phyloP scores from a whole-genome alignment of 2,329 filamentous ascomycete genomes.

The Fusarium sp. region DNA sequence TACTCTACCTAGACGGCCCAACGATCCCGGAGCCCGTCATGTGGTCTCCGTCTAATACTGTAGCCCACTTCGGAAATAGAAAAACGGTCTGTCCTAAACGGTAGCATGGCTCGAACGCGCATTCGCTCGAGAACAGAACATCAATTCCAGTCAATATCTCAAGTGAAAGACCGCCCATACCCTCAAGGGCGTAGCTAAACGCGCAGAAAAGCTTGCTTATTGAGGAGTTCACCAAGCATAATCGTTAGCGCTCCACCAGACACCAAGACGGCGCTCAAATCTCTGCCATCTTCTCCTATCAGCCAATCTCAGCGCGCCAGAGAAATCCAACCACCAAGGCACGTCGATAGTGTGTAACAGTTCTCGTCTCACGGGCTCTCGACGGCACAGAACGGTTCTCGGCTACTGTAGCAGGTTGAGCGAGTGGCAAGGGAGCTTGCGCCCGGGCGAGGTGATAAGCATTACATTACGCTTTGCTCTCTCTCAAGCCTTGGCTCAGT shows the following conservation, averaged over 20 bases:
- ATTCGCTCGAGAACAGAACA: slow-evolving; percentile 32
- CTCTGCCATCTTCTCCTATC: slow-evolving; percentile 29
- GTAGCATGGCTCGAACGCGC: slow-evolving; percentile 29
- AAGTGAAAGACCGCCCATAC: slow-evolving; percentile 14
- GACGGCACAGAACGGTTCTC: background rate
- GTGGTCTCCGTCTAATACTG: slow-evolving; percentile 24
- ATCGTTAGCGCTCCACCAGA: background rate
- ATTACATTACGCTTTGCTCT: slow-evolving; percentile 2
- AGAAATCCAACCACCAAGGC: slow-evolving; percentile 13
- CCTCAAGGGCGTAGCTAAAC: slow-evolving; percentile 8
- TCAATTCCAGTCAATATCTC: slow-evolving; percentile 34
- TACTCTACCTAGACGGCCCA: no score
- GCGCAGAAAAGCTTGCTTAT: background rate
- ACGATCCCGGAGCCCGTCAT: background rate
- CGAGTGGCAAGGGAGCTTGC: slow-evolving; percentile 7
- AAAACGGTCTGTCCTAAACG: slow-evolving; percentile 21
- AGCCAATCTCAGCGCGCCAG: slow-evolving; percentile 33
- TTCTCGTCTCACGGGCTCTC: slow-evolving; percentile 13
- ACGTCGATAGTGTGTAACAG: slow-evolving; percentile 29
- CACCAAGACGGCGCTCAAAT: slow-evolving; percentile 9
- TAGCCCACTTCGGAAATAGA: slow-evolving; percentile 5
- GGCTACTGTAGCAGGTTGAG: slow-evolving; percentile 1
- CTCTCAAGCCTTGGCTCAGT: slow-evolving; percentile 20
- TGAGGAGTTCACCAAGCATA: background rate
- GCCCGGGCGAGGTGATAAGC: slow-evolving; percentile 14